Evolutionary conservation across 2,329 filamentous ascomycete genomes (phyloP), one percentile per base, ranked within the genome.

Genomic region (Ascosphaera aggregata): DNA sequence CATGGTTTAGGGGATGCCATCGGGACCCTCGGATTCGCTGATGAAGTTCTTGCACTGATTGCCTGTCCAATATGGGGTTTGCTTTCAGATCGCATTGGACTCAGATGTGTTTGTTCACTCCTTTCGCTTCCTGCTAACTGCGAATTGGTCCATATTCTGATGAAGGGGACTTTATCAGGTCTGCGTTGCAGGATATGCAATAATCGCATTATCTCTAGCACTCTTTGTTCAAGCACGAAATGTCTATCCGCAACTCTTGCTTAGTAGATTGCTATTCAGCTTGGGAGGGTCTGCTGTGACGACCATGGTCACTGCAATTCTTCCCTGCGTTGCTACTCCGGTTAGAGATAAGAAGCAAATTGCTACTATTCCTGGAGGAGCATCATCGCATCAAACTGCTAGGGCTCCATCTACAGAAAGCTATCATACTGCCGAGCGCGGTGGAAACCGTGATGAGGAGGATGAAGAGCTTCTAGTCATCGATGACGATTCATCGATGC

Each of bases 261-360:
- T 94, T 34, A 84, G 80, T 40, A 69, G 89, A 46, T 63, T 95
- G 38, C 63, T 91, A 40, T 98, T 98, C 58, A 89, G 85, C 46
- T 49, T 94, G 15, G 89, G 89, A 18, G 89, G 80, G 16, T 84
- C 85, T n/a, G 89, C 86, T 17, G 74, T 80, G 66, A 85, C 84
- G 11, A 95, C 89, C 1, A 98, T 98, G 89, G 89, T 98, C 16
- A 95, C 89, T 7, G 89, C 89, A 2, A 82, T 92, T 36, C 65
- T 98, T 18, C 89, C 89, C 1, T 75, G 66, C 19, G 72, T 78
- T 57, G 70, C 70, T n/a, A n/a, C n/a, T n/a, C n/a, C n/a, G n/a
- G n/a, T n/a, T n/a, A n/a, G n/a, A n/a, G n/a, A n/a, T n/a, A n/a
- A n/a, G n/a, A n/a, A n/a, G n/a, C n/a, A n/a, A n/a, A n/a, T n/a